Evolutionary conservation across 2,329 filamentous ascomycete species (phyloP), one percentile per base, ranked within the genome.

Genomic region (Colletotrichum agaves): DNA sequence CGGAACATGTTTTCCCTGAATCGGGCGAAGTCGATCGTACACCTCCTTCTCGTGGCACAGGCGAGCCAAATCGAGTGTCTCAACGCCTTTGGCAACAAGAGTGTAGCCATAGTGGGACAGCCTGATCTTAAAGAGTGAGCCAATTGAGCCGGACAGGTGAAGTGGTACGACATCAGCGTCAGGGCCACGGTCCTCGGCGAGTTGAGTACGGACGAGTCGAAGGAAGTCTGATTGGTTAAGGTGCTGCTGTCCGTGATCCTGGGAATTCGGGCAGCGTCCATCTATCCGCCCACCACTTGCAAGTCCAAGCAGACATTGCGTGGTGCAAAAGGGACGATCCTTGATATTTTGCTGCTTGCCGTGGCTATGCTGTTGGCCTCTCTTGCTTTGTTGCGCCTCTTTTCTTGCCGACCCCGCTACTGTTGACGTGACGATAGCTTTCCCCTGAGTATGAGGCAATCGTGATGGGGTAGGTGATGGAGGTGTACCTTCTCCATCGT

Each of bases 71-170:
- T 78, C 55, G 5, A 58, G 10, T 0, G 21, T 41, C 70, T 81
- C 74, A 13, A 81, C 72, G 4, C 77, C 79, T 70, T 82, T 82
- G 13, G 78, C 78, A 2, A 82, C 74, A 19, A 81, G 6, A 7
- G 5, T 27, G 6, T 27, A 27, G 27, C 71, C 80, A 53, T 82
- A 82, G 47, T 78, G 75, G 37, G 75, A 74, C 1, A 82, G 70
- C 7, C 76, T 66, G 5, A 82, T 41, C 70, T 81, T 81, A 69
- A 80, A 81, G 53, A 81, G 74, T 11, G 75, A 72, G 1, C 78
- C 76, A 15, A 73, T 31, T 7, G 73, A 43, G 1, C 77, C 75
- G 6, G 71, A 72, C 5, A 75, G 13, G 62, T 78, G 70, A 17
- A 81, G 74, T 0, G 74, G 75, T 27, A 63, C 44, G 37, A 52